Conservation (phyloP, 768 basidiomycete species). For the Calocybe cyanea region DNA sequence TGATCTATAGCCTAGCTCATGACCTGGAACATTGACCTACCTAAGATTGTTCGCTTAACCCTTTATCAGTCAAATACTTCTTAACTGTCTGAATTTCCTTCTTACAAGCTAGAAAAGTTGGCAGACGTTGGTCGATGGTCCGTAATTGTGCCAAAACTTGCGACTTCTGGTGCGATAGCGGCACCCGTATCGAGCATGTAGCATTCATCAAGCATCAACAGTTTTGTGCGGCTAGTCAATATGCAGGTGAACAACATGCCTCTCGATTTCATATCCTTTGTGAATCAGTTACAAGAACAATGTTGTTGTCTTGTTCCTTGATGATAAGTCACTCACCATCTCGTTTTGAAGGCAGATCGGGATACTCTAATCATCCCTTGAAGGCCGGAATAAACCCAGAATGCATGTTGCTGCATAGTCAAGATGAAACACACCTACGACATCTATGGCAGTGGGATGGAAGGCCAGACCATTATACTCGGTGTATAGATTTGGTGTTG, state of each 20-base stretch:
- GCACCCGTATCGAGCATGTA: constrained; percentile 67
- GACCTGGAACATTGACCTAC: too few species aligned
- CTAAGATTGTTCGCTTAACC: too few species aligned
- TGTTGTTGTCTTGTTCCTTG: constrained; percentile 38
- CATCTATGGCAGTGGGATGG: too few species aligned
- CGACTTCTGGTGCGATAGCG: constrained; percentile 50
- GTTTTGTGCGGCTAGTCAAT: constrained; percentile 45
- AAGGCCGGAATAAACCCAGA: neutral
- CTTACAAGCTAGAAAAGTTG: constrained; percentile 46
- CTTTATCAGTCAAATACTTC: constrained; percentile 48
- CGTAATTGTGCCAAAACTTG: constrained; percentile 50
- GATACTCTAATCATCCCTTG: constrained; percentile 28
- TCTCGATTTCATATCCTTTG: neutral
- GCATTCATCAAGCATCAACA: constrained; percentile 43
- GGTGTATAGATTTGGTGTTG: too few species aligned
- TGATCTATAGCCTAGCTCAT: constrained; percentile 60
- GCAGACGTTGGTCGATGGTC: constrained; percentile 54
- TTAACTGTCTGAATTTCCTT: constrained; percentile 42
- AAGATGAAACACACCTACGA: too few species aligned
- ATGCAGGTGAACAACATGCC: constrained; percentile 35
- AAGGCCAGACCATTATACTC: too few species aligned
- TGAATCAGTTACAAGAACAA: constrained; percentile 18
- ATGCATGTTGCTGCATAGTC: too few species aligned
- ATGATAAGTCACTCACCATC: constrained; percentile 35
- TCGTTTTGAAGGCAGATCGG: constrained; percentile 38